A percentile compares a stretch with the other conserved stretches of the same genome.
Conservation (phyloP, 2,329 filamentous ascomycete genomes). For the Chalaropsis ovoidea region DNA sequence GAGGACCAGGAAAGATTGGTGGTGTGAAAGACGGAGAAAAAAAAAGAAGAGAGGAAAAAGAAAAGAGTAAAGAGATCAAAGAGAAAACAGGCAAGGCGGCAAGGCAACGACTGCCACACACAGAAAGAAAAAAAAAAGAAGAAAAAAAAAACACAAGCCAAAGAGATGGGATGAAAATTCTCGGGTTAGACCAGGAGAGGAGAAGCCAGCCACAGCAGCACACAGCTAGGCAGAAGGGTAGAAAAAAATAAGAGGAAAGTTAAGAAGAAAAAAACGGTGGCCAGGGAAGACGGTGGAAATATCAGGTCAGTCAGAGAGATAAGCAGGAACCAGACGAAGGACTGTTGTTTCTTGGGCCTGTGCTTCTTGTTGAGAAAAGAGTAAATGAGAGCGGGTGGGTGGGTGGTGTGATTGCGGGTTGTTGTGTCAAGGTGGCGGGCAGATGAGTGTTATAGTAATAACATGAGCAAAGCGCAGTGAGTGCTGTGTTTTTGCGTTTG, state of each 20-base stretch:
- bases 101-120: slow-evolving; percentile 6
- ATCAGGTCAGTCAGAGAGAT: slow-evolving; percentile 12
- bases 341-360: slow-evolving; percentile 12
- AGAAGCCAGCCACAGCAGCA: neutral
- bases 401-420: slow-evolving; percentile 1
- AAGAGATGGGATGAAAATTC: slow-evolving; percentile 15
- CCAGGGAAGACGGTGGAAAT: neutral
- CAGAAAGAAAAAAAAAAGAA: neutral
- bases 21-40: slow-evolving; percentile 4
- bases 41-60: neutral
- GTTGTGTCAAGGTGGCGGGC: neutral
- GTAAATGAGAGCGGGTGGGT: neutral
- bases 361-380: slow-evolving; percentile 11
- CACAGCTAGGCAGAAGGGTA: neutral
- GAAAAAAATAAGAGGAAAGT: slow-evolving; percentile 1
- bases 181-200: neutral
- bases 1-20: neutral
- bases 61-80: slow-evolving; percentile 7
- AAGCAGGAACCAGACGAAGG: slow-evolving; percentile 2
- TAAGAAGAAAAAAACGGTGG: slow-evolving; percentile 3
- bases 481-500: neutral
- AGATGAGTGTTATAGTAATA: neutral
- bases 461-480: neutral
- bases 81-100: slow-evolving; percentile 14
- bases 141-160: neutral